Conservation (phyloP, 1,139 yeast species). For the Taiozyma sp. region DNA sequence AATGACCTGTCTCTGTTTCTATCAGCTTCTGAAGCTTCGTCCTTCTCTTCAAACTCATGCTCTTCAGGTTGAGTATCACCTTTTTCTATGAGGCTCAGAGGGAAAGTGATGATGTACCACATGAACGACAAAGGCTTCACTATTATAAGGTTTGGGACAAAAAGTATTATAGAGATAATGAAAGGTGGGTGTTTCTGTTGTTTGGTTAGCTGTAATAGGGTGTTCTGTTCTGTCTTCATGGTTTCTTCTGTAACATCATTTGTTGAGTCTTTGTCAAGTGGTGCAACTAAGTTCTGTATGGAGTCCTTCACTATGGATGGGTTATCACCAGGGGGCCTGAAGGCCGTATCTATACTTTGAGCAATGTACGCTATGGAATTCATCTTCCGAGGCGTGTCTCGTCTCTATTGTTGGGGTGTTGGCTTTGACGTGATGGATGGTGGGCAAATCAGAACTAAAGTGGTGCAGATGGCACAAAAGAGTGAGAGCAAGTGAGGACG, state of each 20-base stretch:
- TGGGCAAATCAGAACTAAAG: background rate
- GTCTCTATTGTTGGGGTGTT: background rate
- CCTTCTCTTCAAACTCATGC: background rate
- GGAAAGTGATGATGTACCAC: constrained; percentile 45
- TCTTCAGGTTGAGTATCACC: constrained; percentile 8
- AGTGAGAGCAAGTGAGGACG: background rate
- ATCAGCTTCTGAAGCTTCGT: background rate
- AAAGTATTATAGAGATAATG: constrained; percentile 27
- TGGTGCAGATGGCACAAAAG: background rate
- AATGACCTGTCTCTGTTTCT: background rate
- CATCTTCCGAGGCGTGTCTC: constrained; percentile 18
- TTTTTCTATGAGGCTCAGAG: constrained; percentile 39
- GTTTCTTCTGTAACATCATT: background rate
- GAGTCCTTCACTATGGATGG: constrained; percentile 7
- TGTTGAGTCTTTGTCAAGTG: background rate
- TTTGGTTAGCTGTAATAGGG: background rate
- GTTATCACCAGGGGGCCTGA: constrained; percentile 13
- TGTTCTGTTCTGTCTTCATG: background rate
- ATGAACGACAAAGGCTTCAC: constrained; percentile 40
- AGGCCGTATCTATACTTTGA: constrained; percentile 28
- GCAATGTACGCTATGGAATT: constrained; percentile 34
- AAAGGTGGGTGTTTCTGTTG: background rate
- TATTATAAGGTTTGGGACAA: constrained; percentile 39
- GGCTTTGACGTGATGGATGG: background rate
- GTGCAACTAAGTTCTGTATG: background rate